Evolutionary conservation across 169 alveolate species (phyloP).

Genomic region (Eimeria necatrix): DNA sequence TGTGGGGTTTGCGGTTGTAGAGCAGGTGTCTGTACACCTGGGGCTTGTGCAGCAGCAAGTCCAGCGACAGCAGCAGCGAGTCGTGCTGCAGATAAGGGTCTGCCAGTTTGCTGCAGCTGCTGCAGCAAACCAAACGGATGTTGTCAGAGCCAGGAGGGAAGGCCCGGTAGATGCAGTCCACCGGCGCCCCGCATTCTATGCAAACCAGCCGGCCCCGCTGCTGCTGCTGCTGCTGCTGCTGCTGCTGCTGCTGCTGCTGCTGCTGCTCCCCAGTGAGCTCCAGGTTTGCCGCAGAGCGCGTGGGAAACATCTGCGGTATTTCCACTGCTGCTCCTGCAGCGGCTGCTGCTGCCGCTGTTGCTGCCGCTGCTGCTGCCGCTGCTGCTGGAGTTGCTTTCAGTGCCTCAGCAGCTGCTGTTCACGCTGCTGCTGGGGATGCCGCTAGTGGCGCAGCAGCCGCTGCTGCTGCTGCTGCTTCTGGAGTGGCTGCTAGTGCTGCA

Average conservation of each 20-base stretch:
- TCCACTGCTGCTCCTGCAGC: background rate
- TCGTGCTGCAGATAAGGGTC: slow-evolving; percentile 77
- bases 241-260: slow-evolving; percentile 41
- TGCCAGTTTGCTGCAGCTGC: slow-evolving; percentile 66
- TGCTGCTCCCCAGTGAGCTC: slow-evolving; percentile 10
- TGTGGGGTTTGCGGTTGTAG: slow-evolving; percentile 70
- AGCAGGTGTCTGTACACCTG: slow-evolving; percentile 75
- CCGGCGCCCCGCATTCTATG: slow-evolving; percentile 77
- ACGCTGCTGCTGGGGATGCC: background rate
- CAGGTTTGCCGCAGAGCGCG: background rate
- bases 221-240: slow-evolving; percentile 50
- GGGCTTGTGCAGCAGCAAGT: slow-evolving; percentile 75
- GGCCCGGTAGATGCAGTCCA: slow-evolving; percentile 57
- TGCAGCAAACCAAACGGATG: slow-evolving; percentile 71
- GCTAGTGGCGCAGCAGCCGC: too few species aligned
- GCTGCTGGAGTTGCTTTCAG: background rate
- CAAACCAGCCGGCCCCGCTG: slow-evolving; percentile 15
- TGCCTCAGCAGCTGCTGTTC: background rate
- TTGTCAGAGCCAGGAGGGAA: slow-evolving; percentile 46
- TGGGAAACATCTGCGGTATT: background rate
- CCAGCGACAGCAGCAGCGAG: slow-evolving; percentile 56
- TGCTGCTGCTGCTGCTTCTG: too few species aligned
- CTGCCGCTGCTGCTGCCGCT: too few species aligned
- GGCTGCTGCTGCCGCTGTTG: background rate
- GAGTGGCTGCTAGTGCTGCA: too few species aligned